Evolutionary conservation across 305 asterid species (phyloP).

Genomic region (Fraxinus latifolia): DNA sequence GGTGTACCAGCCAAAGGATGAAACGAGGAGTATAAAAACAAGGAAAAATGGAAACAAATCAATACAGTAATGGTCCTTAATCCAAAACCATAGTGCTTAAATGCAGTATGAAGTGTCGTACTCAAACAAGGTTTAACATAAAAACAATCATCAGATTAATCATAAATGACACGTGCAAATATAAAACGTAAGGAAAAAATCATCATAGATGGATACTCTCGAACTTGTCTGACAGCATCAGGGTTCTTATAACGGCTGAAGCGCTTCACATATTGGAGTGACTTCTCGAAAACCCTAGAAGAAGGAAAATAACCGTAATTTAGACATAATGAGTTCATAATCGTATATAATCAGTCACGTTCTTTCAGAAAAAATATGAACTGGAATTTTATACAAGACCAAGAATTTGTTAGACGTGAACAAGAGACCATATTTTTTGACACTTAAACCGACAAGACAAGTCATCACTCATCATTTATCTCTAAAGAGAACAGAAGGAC

Average conservation of each 20-base stretch:
- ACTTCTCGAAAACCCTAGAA: constrained; percentile 92
- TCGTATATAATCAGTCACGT: background rate
- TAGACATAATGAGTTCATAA: constrained; percentile 11
- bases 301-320: constrained; percentile 18
- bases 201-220: constrained; percentile 81
- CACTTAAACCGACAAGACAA: background rate
- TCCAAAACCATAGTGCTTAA: background rate
- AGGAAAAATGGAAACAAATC: background rate
- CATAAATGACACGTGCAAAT: background rate
- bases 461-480: background rate
- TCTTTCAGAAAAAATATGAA: background rate
- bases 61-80: background rate
- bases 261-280: constrained; percentile 93
- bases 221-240: constrained; percentile 96
- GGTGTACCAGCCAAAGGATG: background rate
- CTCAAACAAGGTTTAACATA: background rate
- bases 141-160: background rate
- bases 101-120: background rate
- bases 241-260: constrained; percentile 95
- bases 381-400: background rate
- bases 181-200: background rate
- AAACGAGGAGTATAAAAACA: background rate
- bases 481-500: background rate
- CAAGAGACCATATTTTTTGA: background rate
- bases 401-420: background rate